These are phyloP conservation scores for Ustilago trichophora DNA, from an alignment of 1,284 basidiomycete genomes.

Conservation along the genomic window DNA sequence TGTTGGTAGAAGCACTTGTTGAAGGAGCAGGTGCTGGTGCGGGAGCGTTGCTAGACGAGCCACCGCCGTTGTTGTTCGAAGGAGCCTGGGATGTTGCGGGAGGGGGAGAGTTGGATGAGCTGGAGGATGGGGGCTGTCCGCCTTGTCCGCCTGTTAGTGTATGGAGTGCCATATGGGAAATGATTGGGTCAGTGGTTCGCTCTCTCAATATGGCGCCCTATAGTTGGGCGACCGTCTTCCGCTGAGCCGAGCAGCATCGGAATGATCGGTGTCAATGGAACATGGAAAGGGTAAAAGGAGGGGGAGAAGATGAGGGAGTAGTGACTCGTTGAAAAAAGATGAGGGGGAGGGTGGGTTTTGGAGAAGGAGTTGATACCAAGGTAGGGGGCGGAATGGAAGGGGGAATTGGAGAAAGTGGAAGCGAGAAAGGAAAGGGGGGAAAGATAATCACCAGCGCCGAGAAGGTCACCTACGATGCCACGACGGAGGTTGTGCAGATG, in stretches of 20 bases:
- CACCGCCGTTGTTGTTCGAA: slow-evolving; percentile 3
- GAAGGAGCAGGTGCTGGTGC: too few species aligned
- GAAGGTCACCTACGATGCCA: slow-evolving; percentile 37
- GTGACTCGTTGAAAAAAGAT: background rate
- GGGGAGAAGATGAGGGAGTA: background rate
- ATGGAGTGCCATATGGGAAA: background rate
- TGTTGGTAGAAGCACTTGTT: too few species aligned
- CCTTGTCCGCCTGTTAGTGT: slow-evolving; percentile 7
- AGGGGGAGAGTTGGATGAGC: slow-evolving; percentile 1
- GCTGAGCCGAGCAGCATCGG: too few species aligned
- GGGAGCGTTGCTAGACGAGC: too few species aligned
- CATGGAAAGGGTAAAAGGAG: background rate
- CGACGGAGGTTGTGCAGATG: slow-evolving; percentile 28
- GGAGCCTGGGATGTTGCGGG: background rate
- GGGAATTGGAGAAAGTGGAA: background rate
- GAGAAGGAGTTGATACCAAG: slow-evolving; percentile 11
- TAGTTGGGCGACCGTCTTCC: too few species aligned
- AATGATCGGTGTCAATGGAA: background rate
- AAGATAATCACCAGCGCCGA: slow-evolving; percentile 48
- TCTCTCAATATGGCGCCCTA: too few species aligned
- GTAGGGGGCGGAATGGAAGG: background rate
- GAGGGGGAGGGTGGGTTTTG: background rate
- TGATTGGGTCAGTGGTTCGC: slow-evolving; percentile 1
- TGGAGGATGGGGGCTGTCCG: slow-evolving; percentile 19
- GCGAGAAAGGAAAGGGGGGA: background rate